phyloP scores from a whole-genome alignment of 2,329 filamentous ascomycete genomes.

The Teratosphaeria pseudoeucalypti region DNA sequence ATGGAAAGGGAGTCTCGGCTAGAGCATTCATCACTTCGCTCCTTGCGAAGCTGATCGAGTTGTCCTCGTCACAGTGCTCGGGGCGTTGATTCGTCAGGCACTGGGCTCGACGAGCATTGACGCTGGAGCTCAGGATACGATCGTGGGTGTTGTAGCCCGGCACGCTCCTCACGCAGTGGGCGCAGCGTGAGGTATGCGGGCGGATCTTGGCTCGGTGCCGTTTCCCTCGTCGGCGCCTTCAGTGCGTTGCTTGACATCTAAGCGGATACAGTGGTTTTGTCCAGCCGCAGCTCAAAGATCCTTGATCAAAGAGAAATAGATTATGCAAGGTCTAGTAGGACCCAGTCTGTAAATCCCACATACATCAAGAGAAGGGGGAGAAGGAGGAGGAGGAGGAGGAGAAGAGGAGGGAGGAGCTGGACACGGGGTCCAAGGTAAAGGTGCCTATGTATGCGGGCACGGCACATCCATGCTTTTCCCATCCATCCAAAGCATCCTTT shows the following conservation, averaged over 20 bases:
- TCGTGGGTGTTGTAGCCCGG: conserved; percentile 52
- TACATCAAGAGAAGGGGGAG: conserved; percentile 37
- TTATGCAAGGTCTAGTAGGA: conserved; percentile 48
- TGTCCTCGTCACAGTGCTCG: conserved; percentile 71
- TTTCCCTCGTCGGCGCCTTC: conserved; percentile 56
- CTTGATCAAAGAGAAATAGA: conserved; percentile 39
- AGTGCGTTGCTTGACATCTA: conserved; percentile 65
- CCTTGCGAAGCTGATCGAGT: conserved; percentile 65
- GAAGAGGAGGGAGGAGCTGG: no score
- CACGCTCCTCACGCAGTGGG: conserved; percentile 57
- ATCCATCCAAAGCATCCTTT: no score
- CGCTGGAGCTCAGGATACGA: conserved; percentile 67
- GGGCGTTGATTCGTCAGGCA: conserved; percentile 64
- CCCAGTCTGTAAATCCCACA: conserved; percentile 52
- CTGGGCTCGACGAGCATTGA: conserved; percentile 64
- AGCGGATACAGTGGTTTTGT: conserved; percentile 62
- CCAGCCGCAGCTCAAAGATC: conserved; percentile 59
- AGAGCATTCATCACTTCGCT: conserved; percentile 56
- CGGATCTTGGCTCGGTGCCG: conserved; percentile 50
- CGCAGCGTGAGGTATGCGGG: conserved; percentile 55
- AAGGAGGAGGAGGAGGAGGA: not conserved
- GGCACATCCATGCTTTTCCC: no score
- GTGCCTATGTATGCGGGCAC: not conserved
- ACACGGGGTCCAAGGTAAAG: no score
- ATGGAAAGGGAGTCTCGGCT: conserved; percentile 45